Percentiles rank a stretch among this genome's conserved stretches.
These are phyloP conservation scores for Eudorina sp. DNA, from an alignment of 139 green algal species.

Conservation along the genomic window DNA sequence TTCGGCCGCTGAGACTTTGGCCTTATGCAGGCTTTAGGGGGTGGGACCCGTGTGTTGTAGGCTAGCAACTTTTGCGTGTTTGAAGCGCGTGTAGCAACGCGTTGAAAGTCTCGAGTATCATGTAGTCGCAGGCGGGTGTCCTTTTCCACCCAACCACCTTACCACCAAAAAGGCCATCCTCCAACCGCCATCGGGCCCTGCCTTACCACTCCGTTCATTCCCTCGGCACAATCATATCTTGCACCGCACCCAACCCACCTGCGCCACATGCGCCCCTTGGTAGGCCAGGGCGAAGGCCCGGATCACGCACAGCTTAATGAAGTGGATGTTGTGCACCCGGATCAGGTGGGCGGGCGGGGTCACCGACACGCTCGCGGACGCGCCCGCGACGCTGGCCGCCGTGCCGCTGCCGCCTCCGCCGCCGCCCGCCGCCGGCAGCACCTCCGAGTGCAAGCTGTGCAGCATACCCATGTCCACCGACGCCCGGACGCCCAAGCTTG, in stretches of 20 bases:
- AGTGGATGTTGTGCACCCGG: neutral
- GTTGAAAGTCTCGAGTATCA: too few species aligned
- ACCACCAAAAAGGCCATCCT: too few species aligned
- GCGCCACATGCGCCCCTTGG: constrained; percentile 8
- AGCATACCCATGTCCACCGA: neutral
- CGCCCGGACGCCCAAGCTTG: neutral
- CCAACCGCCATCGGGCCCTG: neutral
- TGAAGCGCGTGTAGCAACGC: too few species aligned
- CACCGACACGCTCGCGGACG: neutral
- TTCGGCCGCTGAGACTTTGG: too few species aligned
- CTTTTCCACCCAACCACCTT: too few species aligned
- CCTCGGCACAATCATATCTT: neutral
- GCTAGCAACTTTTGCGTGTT: too few species aligned
- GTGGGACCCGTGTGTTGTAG: too few species aligned
- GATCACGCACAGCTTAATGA: constrained; percentile 38
- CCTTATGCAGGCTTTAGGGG: too few species aligned
- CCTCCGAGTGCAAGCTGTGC: neutral
- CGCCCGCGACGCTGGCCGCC: neutral
- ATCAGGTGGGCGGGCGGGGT: neutral
- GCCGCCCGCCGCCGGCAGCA: neutral
- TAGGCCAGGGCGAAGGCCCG: constrained; percentile 18
- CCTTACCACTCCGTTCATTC: neutral
- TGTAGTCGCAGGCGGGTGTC: too few species aligned
- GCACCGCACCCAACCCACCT: neutral
- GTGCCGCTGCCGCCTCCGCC: neutral